Evolutionary conservation across 2,329 filamentous ascomycete genomes (phyloP), one percentile per base, ranked within the genome.

Genomic region (Botrytis deweyae): DNA sequence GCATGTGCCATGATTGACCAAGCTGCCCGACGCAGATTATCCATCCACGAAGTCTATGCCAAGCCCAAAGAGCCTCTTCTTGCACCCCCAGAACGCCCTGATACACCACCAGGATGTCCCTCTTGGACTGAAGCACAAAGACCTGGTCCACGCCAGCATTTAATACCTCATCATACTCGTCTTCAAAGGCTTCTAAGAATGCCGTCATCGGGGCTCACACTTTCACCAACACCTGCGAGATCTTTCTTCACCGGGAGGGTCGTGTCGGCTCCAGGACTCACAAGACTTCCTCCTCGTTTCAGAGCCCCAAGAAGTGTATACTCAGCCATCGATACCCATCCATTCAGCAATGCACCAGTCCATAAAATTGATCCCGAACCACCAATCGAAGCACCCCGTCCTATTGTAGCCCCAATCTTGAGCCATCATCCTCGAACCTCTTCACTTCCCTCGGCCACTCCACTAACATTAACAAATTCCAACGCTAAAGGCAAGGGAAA

Each of bases 101-200:
- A 71, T 36, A 82, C 81, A 18, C 81, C 80, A 25, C 78, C 78
- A 20, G 81, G 81, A 16, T 78, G 81, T 76, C 81, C 81, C 29
- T 81, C 80, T 16, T 82, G 81, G 81, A 81, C 79, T 1, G 78
- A 75, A 52, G 75, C 78, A 46, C 80, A 81, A 46, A 77, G 70
- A 25, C 69, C 76, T 4, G 67, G 70, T 25, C 72, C 71, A 36
- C 62, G 55, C 36, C 64, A 25, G 9, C 69, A 58, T 25, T 64
- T 38, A 29, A 20, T 61, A 3, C 44, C 73, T 12, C 64, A 66
- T 52, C 73, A 63, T 20, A 78, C 73, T 72, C 74, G 76, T 0
- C 52, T 80, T 14, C 77, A 76, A 68, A 76, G 78, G 42, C 75
- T 79, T 20, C 73, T 80, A 38, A 74, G 75, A 40, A 72, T 78